Evolutionary conservation across 768 basidiomycete species (phyloP).

Genomic region (Tulasnella sp.): DNA sequence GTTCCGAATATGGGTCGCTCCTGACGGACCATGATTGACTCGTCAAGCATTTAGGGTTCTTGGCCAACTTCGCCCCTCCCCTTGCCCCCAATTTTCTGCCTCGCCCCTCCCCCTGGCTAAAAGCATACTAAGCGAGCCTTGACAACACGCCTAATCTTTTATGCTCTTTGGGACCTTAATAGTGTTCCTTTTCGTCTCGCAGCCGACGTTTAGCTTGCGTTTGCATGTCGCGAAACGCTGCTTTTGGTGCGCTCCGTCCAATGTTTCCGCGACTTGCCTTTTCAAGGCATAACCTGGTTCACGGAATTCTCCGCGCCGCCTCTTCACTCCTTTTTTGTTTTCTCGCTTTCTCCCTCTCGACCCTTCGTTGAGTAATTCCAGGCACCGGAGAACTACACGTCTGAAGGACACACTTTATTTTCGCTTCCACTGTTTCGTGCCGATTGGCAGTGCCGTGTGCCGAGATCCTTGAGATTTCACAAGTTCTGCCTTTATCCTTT

Average conservation of each 20-base stretch:
- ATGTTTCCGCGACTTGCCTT: neutral
- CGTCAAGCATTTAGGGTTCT: neutral
- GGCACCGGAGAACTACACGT: neutral
- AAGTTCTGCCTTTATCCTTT: neutral
- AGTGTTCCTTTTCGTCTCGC: neutral
- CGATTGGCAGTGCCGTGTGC: neutral
- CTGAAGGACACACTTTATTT: neutral
- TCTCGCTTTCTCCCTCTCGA: neutral
- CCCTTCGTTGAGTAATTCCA: conserved; percentile 5
- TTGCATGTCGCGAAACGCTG: neutral
- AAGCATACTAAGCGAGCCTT: neutral
- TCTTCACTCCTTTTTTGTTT: no score
- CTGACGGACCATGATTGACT: neutral
- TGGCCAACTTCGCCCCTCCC: neutral
- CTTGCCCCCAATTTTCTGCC: no score
- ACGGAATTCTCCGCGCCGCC: neutral
- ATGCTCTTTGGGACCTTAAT: neutral
- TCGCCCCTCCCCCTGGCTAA: neutral
- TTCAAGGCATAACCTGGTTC: neutral
- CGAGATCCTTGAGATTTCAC: neutral
- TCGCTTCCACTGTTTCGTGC: neutral
- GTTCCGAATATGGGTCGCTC: neutral
- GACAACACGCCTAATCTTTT: neutral
- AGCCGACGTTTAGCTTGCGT: neutral
- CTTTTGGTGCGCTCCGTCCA: neutral